These are phyloP conservation scores for Aspergillus clavatus DNA, from an alignment of 2,329 filamentous ascomycete genomes.

Conservation along the genomic window DNA sequence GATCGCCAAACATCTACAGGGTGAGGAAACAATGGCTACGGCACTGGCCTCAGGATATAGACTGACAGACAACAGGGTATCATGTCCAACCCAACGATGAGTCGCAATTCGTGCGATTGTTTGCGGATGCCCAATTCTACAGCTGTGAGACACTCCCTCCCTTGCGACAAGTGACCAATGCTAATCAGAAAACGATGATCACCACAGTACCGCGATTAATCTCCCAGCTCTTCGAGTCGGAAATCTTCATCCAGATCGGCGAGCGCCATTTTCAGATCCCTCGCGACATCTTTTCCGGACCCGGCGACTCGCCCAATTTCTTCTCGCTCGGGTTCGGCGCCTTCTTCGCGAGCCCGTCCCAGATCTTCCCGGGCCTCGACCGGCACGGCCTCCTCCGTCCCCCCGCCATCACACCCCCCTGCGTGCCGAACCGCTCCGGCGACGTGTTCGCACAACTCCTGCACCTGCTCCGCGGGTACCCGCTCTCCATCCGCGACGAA, in stretches of 20 bases:
- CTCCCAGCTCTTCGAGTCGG: conserved; percentile 84
- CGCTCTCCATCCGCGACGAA: conserved; percentile 69
- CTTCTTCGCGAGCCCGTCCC: conserved; percentile 74
- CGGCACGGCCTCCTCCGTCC: conserved; percentile 75
- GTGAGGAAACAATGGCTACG: conserved; percentile 25
- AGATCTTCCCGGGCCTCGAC: conserved; percentile 81
- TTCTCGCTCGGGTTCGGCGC: conserved; percentile 86
- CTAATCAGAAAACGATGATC: conserved; percentile 4
- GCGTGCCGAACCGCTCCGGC: conserved; percentile 74
- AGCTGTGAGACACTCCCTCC: conserved; percentile 53
- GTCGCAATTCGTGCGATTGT: conserved; percentile 83
- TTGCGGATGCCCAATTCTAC: conserved; percentile 94
- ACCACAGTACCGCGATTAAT: conserved; percentile 76
- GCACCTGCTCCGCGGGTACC: conserved; percentile 77
- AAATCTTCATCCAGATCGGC: conserved; percentile 89
- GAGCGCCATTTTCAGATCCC: conserved; percentile 84
- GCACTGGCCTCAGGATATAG: not conserved
- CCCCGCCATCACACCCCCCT: conserved; percentile 77
- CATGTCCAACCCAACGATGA: conserved; percentile 77
- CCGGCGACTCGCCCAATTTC: conserved; percentile 92
- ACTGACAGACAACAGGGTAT: conserved; percentile 54
- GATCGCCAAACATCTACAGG: conserved; percentile 85
- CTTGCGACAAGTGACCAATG: not conserved
- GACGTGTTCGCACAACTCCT: conserved; percentile 79
- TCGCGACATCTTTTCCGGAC: conserved; percentile 75